Conservation (phyloP, 1,284 basidiomycete species). For the Austroboletus niveus region DNA sequence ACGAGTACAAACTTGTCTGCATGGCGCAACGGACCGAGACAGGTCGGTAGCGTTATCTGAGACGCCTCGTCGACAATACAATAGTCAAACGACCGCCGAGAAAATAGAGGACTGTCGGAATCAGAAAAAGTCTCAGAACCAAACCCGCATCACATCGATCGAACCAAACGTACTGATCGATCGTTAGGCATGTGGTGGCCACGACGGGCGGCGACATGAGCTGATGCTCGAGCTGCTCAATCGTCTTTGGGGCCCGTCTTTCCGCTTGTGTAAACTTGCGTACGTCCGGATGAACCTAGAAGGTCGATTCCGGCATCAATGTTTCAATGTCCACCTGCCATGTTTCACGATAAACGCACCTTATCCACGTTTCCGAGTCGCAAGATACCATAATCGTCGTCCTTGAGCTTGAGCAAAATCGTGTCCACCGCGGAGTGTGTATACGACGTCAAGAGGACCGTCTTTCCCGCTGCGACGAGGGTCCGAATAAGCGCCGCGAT, state of each 20-base stretch:
- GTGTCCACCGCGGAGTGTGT: slow-evolving; percentile 98
- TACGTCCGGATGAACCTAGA: slow-evolving; percentile 77
- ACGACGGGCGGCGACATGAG: slow-evolving; percentile 89
- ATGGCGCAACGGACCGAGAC: slow-evolving; percentile 88
- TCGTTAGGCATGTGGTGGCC: slow-evolving; percentile 90
- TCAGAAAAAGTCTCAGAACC: background rate
- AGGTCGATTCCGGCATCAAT: background rate
- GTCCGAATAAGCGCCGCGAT: slow-evolving; percentile 85
- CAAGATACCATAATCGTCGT: slow-evolving; percentile 70
- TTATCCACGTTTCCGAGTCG: slow-evolving; percentile 91
- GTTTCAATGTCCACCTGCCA: background rate
- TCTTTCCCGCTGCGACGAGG: slow-evolving; percentile 81
- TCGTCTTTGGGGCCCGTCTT: slow-evolving; percentile 52
- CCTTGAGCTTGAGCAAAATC: slow-evolving; percentile 80
- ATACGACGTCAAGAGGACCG: slow-evolving; percentile 86
- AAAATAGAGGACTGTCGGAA: slow-evolving; percentile 72
- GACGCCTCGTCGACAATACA: slow-evolving; percentile 99
- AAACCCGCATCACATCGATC: background rate
- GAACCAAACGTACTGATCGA: slow-evolving; percentile 77
- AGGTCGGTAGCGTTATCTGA: slow-evolving; percentile 95
- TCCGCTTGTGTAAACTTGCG: slow-evolving; percentile 68
- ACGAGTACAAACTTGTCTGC: slow-evolving; percentile 93
- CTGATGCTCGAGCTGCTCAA: slow-evolving; percentile 77
- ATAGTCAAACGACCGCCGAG: slow-evolving; percentile 86
- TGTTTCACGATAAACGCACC: slow-evolving; percentile 42